A percentile compares a stretch with the other conserved stretches of the same genome.
Evolutionary conservation across 257 asterid species (phyloP).

Genomic region (Primulina huaijiensis): DNA sequence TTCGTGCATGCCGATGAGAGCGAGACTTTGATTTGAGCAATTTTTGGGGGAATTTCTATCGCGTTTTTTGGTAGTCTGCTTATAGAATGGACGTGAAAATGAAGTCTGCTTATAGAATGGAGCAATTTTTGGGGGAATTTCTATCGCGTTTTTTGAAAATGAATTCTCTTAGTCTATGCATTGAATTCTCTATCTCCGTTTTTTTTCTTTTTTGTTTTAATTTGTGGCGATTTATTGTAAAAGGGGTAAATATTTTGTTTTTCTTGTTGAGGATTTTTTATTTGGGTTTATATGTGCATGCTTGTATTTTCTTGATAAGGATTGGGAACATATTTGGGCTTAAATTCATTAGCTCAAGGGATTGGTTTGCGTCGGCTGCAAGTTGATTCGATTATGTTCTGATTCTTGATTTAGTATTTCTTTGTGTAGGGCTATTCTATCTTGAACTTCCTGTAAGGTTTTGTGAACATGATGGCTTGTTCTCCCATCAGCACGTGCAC

Average conservation of each 20-base stretch:
- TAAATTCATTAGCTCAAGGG: neutral
- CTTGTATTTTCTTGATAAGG: conserved; percentile 11
- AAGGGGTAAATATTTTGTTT: neutral
- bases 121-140: neutral
- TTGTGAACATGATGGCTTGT: conserved; percentile 42
- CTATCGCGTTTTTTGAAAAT: neutral
- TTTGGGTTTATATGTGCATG: neutral
- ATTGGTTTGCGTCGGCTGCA: conserved; percentile 9
- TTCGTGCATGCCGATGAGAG: neutral
- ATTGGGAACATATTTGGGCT: neutral
- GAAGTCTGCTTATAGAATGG: too few relatives aligned
- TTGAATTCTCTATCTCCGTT: neutral
- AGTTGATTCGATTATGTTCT: neutral
- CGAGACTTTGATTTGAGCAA: neutral
- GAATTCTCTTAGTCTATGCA: conserved; percentile 1
- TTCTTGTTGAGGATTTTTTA: neutral
- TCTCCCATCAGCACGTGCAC: conserved; percentile 43
- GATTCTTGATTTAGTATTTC: conserved; percentile 22
- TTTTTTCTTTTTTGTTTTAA: neutral
- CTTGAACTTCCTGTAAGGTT: conserved; percentile 23
- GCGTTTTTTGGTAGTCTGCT: neutral
- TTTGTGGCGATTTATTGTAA: neutral
- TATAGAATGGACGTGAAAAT: too few relatives aligned
- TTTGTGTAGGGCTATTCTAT: conserved; percentile 23
- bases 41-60: neutral